Conservation (phyloP, 441 rosid species). For the Pelargonium fulgidum region DNA sequence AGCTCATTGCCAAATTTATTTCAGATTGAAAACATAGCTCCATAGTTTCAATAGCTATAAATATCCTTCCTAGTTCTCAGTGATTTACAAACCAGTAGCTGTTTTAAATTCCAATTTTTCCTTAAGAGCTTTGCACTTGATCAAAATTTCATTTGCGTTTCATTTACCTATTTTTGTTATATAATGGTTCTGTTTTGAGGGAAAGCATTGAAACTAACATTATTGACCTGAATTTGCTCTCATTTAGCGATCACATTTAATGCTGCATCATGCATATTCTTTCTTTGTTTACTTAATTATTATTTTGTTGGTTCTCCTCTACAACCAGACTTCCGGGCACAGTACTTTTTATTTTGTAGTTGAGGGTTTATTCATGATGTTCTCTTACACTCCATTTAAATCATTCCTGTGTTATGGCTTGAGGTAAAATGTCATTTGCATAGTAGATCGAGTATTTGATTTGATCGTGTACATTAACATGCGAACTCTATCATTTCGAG, state of each 20-base stretch:
- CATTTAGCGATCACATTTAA: neutral
- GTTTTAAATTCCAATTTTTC: neutral
- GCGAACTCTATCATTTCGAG: neutral
- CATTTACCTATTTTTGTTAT: neutral
- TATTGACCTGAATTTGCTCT: neutral
- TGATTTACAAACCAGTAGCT: neutral
- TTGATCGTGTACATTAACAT: neutral
- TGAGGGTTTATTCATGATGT: too few species aligned
- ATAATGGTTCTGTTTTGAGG: neutral
- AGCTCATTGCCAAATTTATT: neutral
- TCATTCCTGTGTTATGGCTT: too few species aligned
- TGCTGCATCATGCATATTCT: too few species aligned
- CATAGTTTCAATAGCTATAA: conserved; percentile 1
- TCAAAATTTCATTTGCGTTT: neutral
- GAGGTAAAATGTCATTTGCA: too few species aligned
- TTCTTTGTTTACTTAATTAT: too few species aligned
- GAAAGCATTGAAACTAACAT: neutral
- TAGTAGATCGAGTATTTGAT: neutral
- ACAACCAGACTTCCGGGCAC: too few species aligned
- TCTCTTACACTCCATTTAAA: too few species aligned
- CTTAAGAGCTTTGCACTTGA: neutral
- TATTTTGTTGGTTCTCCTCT: too few species aligned
- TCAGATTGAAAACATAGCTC: neutral
- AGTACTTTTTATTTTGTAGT: too few species aligned
- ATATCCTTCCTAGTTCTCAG: too few species aligned